Percentiles rank a stretch among this genome's conserved stretches.
Evolutionary conservation across 441 rosid genomes (phyloP).

Genomic region (Bruguiera hainesii): DNA sequence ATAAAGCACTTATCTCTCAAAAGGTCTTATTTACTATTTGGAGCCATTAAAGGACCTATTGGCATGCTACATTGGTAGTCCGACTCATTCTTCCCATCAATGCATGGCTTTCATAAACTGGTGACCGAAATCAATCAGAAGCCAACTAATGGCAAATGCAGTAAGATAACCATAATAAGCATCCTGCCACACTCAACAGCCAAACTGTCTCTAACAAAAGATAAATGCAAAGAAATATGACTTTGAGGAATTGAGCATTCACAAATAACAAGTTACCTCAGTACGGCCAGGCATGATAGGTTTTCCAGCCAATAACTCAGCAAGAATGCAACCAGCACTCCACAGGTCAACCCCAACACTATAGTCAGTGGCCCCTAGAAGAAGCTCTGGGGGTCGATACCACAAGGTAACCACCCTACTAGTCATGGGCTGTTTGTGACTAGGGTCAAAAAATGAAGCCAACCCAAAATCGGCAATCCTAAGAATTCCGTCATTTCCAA

Average conservation of each 20-base stretch:
- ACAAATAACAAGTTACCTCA: slow-evolving; percentile 46
- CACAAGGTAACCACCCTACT: slow-evolving; percentile 95
- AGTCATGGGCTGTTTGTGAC: slow-evolving; percentile 79
- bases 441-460: slow-evolving; percentile 82
- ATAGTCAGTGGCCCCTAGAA: slow-evolving; percentile 88
- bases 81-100: no score
- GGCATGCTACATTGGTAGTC: neutral
- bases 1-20: neutral
- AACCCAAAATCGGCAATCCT: slow-evolving; percentile 90
- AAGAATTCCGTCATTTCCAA: slow-evolving; percentile 79
- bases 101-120: neutral
- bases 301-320: slow-evolving; percentile 81
- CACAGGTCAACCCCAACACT: slow-evolving; percentile 90
- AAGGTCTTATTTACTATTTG: neutral
- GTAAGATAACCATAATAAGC: neutral
- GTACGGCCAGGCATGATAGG: slow-evolving; percentile 97
- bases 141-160: neutral
- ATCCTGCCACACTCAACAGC: slow-evolving; percentile 1
- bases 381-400: slow-evolving; percentile 96
- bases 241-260: neutral
- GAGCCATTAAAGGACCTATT: neutral
- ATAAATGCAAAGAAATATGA: slow-evolving; percentile 7
- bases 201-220: slow-evolving; percentile 2
- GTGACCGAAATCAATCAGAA: neutral
- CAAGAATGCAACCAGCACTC: slow-evolving; percentile 97